Percentiles rank a stretch among this genome's conserved stretches.
These are phyloP conservation scores for Rhizodiscina lignyota DNA, from an alignment of 495 filamentous ascomycete genomes.

Conservation along the genomic window DNA sequence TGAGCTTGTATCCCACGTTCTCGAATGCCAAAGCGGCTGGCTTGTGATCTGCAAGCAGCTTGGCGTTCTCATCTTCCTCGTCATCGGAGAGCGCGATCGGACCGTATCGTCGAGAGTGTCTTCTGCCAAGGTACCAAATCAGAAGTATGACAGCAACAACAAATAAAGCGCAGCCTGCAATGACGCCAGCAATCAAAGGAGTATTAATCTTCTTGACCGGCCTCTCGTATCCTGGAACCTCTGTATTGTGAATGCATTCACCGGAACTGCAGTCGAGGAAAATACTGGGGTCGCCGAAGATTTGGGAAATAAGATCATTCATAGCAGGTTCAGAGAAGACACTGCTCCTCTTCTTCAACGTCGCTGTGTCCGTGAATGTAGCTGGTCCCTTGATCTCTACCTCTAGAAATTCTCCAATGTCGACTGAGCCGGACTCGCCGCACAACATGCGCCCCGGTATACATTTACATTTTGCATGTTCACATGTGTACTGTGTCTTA, in stretches of 20 bases:
- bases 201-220: conserved; percentile 94
- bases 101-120: conserved; percentile 39
- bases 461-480: conserved; percentile 72
- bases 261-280: conserved; percentile 65
- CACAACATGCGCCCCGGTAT: conserved; percentile 86
- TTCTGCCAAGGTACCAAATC: conserved; percentile 79
- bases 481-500: conserved; percentile 66
- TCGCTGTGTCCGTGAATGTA: conserved; percentile 54
- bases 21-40: conserved; percentile 80
- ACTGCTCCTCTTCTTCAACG: conserved; percentile 42
- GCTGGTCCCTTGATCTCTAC: conserved; percentile 74
- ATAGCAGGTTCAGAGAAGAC: conserved; percentile 80
- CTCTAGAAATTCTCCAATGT: conserved; percentile 75
- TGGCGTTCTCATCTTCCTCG: conserved; percentile 73
- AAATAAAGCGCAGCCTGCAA: conserved; percentile 75
- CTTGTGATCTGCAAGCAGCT: conserved; percentile 78
- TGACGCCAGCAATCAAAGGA: conserved; percentile 84
- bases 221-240: conserved; percentile 77
- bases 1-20: conserved; percentile 71
- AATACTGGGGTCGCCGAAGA: conserved; percentile 88
- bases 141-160: conserved; percentile 67
- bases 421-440: conserved; percentile 76
- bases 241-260: conserved; percentile 82
- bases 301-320: conserved; percentile 67
- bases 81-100: conserved; percentile 67